Evolutionary conservation across 495 filamentous ascomycete genomes (phyloP).

Genomic region (Xylaria sp.): DNA sequence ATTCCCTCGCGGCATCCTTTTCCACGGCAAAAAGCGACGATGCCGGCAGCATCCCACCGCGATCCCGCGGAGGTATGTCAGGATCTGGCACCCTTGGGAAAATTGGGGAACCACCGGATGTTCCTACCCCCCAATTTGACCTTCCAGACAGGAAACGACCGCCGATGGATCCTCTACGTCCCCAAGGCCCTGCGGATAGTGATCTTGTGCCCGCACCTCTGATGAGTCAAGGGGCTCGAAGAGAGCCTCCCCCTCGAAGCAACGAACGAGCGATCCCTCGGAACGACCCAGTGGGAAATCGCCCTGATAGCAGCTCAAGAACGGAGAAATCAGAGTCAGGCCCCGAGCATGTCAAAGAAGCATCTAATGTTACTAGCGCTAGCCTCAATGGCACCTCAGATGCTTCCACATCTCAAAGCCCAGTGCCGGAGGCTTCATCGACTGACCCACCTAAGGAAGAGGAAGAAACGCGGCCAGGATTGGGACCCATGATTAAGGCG

Average conservation of each 20-base stretch:
- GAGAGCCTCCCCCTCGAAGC: conserved; percentile 56
- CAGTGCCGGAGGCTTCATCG: conserved; percentile 33
- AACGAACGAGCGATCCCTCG: conserved; percentile 51
- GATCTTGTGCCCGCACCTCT: conserved; percentile 61
- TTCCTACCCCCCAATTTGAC: conserved; percentile 48
- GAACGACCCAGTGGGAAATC: conserved; percentile 43
- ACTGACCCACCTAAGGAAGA: conserved; percentile 45
- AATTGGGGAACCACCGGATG: conserved; percentile 46
- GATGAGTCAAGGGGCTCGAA: conserved; percentile 55
- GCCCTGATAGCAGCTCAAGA: conserved; percentile 28
- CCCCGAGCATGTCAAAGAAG: conserved; percentile 28
- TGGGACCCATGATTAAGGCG: conserved; percentile 87
- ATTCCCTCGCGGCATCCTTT: conserved; percentile 56
- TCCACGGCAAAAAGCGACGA: conserved; percentile 56
- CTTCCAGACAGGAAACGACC: conserved; percentile 61
- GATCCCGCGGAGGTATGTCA: conserved; percentile 54
- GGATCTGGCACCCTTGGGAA: conserved; percentile 44
- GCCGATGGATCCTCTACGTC: conserved; percentile 58
- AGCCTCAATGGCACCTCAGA: conserved; percentile 32
- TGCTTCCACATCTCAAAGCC: conserved; percentile 33
- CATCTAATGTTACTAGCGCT: conserved; percentile 22
- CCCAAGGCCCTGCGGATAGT: conserved; percentile 46
- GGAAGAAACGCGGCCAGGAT: conserved; percentile 72
- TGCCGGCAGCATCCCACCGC: conserved; percentile 52
- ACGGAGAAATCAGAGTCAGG: conserved; percentile 24